Evolutionary conservation across 2,329 filamentous ascomycete genomes (phyloP).

Genomic region (Beauveria pseudobassiana): DNA sequence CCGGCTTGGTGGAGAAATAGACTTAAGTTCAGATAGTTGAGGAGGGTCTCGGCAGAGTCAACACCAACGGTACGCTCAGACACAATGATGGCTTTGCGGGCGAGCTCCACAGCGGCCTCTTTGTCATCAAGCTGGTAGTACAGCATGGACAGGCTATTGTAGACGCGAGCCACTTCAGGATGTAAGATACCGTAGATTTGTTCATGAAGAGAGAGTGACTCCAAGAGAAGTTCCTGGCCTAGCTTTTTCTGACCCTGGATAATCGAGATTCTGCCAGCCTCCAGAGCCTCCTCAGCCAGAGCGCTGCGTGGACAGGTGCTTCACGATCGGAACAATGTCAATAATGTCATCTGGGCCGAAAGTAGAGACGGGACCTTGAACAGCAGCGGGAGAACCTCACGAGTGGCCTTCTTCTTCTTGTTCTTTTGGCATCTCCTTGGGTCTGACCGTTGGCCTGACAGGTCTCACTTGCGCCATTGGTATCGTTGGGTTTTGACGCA

Average conservation of each 20-base stretch:
- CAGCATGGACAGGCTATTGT: constrained; percentile 89
- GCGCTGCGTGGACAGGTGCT: constrained; percentile 87
- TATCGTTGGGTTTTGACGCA: constrained; percentile 18
- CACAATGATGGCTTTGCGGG: constrained; percentile 93
- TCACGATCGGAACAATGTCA: constrained; percentile 89
- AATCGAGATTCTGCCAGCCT: constrained; percentile 93
- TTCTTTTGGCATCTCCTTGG: constrained; percentile 45
- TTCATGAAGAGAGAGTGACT: constrained; percentile 92
- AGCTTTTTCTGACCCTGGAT: constrained; percentile 92
- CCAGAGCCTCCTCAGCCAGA: constrained; percentile 89
- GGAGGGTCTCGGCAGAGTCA: constrained; percentile 86
- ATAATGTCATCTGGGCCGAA: constrained; percentile 82
- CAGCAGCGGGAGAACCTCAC: constrained; percentile 44
- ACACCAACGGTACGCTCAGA: constrained; percentile 90
- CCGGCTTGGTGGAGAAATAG: constrained; percentile 89
- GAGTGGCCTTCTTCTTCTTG: constrained; percentile 57
- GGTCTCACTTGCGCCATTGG: constrained; percentile 26
- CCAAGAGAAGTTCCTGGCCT: constrained; percentile 89
- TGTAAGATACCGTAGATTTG: constrained; percentile 98
- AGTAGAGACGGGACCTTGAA: constrained; percentile 32
- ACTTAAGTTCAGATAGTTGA: constrained; percentile 93
- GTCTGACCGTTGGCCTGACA: constrained; percentile 31
- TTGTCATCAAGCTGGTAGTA: constrained; percentile 99
- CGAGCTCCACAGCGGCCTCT: constrained; percentile 87
- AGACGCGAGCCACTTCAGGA: constrained; percentile 89